Conservation (phyloP, 1,284 basidiomycete genomes). For the Puccinia coronata region DNA sequence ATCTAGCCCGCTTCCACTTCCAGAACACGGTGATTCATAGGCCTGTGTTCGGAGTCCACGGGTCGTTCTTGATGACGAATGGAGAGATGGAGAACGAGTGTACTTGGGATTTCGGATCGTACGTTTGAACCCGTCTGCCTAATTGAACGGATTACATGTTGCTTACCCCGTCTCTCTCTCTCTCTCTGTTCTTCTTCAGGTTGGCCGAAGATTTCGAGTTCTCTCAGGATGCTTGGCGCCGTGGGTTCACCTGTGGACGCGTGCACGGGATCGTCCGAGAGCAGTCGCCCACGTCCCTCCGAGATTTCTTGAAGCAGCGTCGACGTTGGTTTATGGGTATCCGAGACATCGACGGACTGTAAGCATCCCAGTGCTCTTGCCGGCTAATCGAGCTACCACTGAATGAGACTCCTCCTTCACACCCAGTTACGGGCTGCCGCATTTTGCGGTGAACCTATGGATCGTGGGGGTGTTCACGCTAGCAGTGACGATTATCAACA, state of each 20-base stretch:
- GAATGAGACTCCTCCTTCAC: slow-evolving; percentile 54
- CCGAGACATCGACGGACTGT: slow-evolving; percentile 53
- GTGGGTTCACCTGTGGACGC: slow-evolving; percentile 60
- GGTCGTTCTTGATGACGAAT: slow-evolving; percentile 61
- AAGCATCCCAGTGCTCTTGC: neutral
- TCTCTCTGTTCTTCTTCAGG: slow-evolving; percentile 38
- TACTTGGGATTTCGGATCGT: slow-evolving; percentile 59
- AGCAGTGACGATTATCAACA: slow-evolving; percentile 60
- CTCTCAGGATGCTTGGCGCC: slow-evolving; percentile 60
- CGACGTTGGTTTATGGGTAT: slow-evolving; percentile 61
- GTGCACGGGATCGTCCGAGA: slow-evolving; percentile 61
- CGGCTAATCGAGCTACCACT: neutral
- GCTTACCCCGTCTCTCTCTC: neutral
- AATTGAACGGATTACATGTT: neutral
- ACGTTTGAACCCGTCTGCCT: neutral
- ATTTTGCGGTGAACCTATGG: slow-evolving; percentile 61
- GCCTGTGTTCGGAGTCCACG: slow-evolving; percentile 61
- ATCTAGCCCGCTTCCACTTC: slow-evolving; percentile 61
- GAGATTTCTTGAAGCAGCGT: slow-evolving; percentile 61
- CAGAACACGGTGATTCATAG: slow-evolving; percentile 60
- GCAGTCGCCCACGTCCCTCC: slow-evolving; percentile 59
- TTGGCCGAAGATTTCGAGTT: slow-evolving; percentile 61
- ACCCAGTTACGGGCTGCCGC: slow-evolving; percentile 59
- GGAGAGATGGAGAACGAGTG: slow-evolving; percentile 61
- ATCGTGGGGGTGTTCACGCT: slow-evolving; percentile 61